Evolutionary conservation across 495 filamentous ascomycete species (phyloP).

Genomic region (Gamarada debralockiae): DNA sequence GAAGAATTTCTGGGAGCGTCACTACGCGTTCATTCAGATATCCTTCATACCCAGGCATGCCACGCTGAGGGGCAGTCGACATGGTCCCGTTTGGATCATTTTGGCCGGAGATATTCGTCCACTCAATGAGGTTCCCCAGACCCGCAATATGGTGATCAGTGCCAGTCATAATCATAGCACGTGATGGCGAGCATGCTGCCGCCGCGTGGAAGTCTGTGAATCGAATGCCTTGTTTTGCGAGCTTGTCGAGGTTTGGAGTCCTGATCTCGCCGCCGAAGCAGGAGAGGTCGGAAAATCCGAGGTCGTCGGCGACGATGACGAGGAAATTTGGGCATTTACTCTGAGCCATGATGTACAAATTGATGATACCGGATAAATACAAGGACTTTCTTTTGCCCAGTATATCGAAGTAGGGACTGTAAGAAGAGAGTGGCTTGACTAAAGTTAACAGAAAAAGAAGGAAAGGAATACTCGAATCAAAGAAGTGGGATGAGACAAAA

Average conservation of each 20-base stretch:
- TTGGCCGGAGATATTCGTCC: slow-evolving; percentile 14
- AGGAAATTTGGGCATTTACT: slow-evolving; percentile 51
- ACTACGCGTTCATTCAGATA: slow-evolving; percentile 61
- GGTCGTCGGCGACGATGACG: slow-evolving; percentile 58
- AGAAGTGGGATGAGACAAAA: no score
- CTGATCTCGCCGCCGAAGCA: slow-evolving; percentile 61
- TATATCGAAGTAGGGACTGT: background rate
- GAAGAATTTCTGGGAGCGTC: slow-evolving; percentile 57
- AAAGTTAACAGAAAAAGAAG: no score
- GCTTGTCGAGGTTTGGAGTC: slow-evolving; percentile 56
- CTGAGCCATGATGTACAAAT: background rate
- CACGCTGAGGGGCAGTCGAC: slow-evolving; percentile 25
- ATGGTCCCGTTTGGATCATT: slow-evolving; percentile 28
- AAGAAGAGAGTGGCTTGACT: background rate
- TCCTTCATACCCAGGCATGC: slow-evolving; percentile 64
- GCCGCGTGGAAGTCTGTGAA: slow-evolving; percentile 64
- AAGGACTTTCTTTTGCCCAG: background rate
- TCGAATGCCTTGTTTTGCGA: slow-evolving; percentile 51
- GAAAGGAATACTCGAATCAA: no score
- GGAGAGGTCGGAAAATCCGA: slow-evolving; percentile 58
- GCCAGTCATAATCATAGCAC: slow-evolving; percentile 56
- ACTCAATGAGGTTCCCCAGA: slow-evolving; percentile 43
- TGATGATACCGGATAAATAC: background rate
- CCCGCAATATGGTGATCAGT: slow-evolving; percentile 52
- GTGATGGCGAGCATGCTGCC: slow-evolving; percentile 60